Conservation (phyloP, 345 rosid genomes). For the Geranium brycei region DNA sequence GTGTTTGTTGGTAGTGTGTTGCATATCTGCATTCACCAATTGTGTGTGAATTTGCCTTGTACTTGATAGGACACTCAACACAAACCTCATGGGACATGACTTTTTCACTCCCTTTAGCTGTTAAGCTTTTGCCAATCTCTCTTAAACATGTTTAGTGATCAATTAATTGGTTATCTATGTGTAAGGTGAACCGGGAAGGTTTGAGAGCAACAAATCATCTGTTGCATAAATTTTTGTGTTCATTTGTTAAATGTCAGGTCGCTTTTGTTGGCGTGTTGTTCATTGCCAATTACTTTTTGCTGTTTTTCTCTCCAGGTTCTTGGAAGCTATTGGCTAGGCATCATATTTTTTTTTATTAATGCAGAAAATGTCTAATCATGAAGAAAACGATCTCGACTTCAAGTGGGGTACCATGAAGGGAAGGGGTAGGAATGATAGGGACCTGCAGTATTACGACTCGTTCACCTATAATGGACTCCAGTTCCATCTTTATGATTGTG, state of each 20-base stretch:
- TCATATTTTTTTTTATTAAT: not conserved
- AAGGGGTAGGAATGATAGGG: not conserved
- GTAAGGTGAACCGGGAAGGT: no score
- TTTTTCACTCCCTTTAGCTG: not conserved
- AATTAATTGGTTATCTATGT: no score
- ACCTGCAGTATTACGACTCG: slow-evolving; percentile 25
- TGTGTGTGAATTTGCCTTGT: not conserved
- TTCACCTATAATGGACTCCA: slow-evolving; percentile 25
- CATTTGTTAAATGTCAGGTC: no score
- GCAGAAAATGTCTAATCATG: not conserved
- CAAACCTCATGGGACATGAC: not conserved
- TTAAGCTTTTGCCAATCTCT: not conserved
- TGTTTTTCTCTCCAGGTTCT: not conserved
- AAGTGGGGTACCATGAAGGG: not conserved
- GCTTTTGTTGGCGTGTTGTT: no score
- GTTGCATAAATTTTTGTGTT: no score
- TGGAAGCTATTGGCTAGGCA: not conserved
- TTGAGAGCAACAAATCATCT: no score
- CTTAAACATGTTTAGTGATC: no score
- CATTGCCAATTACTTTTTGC: no score
- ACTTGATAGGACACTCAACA: not conserved
- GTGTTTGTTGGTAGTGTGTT: no score
- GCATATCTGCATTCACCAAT: not conserved
- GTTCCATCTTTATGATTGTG: slow-evolving; percentile 37
- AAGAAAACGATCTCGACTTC: not conserved